Evolutionary conservation across 2,329 filamentous ascomycete species (phyloP).

Genomic region (Aspergillus sp.): DNA sequence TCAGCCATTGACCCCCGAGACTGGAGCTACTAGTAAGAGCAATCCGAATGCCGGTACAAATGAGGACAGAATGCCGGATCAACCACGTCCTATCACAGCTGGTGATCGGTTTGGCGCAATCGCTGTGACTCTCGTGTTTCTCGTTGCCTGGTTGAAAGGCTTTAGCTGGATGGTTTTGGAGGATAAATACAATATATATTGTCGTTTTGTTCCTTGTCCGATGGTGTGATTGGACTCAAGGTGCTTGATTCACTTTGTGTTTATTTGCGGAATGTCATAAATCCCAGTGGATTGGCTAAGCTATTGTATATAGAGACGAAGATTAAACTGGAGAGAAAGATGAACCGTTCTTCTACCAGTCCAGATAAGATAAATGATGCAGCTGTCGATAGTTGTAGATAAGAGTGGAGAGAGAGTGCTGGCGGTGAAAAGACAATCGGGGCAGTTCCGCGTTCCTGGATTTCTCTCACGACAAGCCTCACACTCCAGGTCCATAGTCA

Average conservation of each 20-base stretch:
- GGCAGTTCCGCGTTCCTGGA: neutral
- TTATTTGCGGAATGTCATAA: too few species aligned
- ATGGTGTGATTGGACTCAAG: neutral
- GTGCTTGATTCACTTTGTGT: too few species aligned
- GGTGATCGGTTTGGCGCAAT: slow-evolving; percentile 40
- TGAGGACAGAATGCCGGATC: slow-evolving; percentile 10
- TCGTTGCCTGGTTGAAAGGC: slow-evolving; percentile 26
- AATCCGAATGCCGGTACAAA: slow-evolving; percentile 44
- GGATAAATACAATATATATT: slow-evolving; percentile 11
- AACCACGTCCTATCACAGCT: slow-evolving; percentile 28
- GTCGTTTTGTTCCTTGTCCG: neutral
- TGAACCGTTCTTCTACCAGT: too few species aligned
- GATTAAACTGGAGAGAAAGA: too few species aligned
- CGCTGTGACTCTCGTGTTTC: slow-evolving; percentile 33
- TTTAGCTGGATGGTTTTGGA: slow-evolving; percentile 34
- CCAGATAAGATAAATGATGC: too few species aligned
- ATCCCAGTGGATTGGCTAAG: too few species aligned
- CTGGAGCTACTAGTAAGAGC: slow-evolving; percentile 59
- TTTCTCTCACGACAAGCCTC: neutral
- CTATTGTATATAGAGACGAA: too few species aligned
- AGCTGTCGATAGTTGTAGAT: slow-evolving; percentile 2
- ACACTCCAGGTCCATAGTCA: neutral
- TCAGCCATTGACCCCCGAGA: slow-evolving; percentile 47
- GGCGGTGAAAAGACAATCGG: neutral
- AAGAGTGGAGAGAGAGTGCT: neutral